Base-by-base conservation (phyloP, 345 rosid species). In the Fremontodendron californicum region DNA sequence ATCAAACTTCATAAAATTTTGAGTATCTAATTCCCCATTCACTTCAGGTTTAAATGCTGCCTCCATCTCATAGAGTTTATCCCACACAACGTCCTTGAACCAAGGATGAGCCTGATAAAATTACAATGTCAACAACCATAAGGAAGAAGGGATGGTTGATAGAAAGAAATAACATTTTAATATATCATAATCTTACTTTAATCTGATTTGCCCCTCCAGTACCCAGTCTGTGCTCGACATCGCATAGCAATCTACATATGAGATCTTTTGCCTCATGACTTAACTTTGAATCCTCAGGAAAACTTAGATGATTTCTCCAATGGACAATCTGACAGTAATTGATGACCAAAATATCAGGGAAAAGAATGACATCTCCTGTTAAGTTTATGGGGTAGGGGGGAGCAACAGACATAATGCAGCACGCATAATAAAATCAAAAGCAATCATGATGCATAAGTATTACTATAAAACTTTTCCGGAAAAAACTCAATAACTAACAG, bases 1-100 rank as follows among this genome's bases (percentile, higher is more conserved):
- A 82, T 94, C 98, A 81, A 92, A 94, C 87, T 94, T 94, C 96
- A 94, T 92, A 75, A 94, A 94, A 81, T 94, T 94, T 80, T 88
- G 97, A 52, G 98, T 94, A 81, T 94, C 98, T 67, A 94, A 89
- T 86, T 94, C 98, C 61, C 90, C 94, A 61, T 87, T 92, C 78
- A 94, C 92, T 89, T 92, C 96, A 57, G 98, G 98, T 78, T 91
- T 92, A 87, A 88, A 91, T 31, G 98, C 97, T 71, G 98, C 97
- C 57, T 92, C 93, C 94, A 89, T 90, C 86, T 92, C 92, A 79
- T 94, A 94, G 57, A 92, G 89, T 84, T 89, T 90, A 77, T 91
- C 97, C 98, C 98, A 94, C 60, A 82, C 80, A 76, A 91, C 45
- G 16, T 83, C 88, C 70, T 80, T 89, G 84, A 94, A 94, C 98